These are phyloP conservation scores for Xylariaceae sp. DNA, from an alignment of 2,329 filamentous ascomycete genomes.

Conservation along the genomic window DNA sequence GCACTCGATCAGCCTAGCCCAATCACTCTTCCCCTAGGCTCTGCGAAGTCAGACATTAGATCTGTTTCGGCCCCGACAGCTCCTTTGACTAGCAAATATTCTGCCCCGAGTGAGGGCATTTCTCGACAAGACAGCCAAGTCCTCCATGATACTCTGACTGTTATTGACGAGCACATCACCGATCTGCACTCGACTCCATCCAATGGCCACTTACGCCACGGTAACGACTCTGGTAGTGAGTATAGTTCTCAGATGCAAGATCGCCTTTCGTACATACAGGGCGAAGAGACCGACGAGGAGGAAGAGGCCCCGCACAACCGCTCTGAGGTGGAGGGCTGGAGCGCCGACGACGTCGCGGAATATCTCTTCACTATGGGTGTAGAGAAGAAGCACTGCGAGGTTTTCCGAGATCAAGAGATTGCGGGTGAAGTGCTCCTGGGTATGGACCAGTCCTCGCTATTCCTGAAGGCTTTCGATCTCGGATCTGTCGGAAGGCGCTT, in stretches of 20 bases:
- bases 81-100: constrained; percentile 26
- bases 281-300: constrained; percentile 93
- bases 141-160: constrained; percentile 89
- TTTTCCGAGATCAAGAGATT: constrained; percentile 95
- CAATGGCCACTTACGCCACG: constrained; percentile 49
- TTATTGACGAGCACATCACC: constrained; percentile 96
- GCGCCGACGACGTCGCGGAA: constrained; percentile 76
- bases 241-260: constrained; percentile 77
- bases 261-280: constrained; percentile 85
- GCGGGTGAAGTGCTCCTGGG: constrained; percentile 86
- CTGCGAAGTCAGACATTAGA: constrained; percentile 34
- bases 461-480: constrained; percentile 92
- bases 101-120: constrained; percentile 37
- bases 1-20: constrained; percentile 28
- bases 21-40: constrained; percentile 40
- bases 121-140: constrained; percentile 56
- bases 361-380: constrained; percentile 83
- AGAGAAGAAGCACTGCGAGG: constrained; percentile 84
- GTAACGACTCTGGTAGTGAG: constrained; percentile 80
- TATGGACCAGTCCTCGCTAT: constrained; percentile 93
- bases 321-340: constrained; percentile 76
- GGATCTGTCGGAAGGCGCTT: constrained; percentile 84
- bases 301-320: constrained; percentile 66
- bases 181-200: constrained; percentile 62
- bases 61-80: constrained; percentile 26